phyloP scores from a whole-genome alignment of 1,284 basidiomycete genomes.

The Ceratobasidium sp. region DNA sequence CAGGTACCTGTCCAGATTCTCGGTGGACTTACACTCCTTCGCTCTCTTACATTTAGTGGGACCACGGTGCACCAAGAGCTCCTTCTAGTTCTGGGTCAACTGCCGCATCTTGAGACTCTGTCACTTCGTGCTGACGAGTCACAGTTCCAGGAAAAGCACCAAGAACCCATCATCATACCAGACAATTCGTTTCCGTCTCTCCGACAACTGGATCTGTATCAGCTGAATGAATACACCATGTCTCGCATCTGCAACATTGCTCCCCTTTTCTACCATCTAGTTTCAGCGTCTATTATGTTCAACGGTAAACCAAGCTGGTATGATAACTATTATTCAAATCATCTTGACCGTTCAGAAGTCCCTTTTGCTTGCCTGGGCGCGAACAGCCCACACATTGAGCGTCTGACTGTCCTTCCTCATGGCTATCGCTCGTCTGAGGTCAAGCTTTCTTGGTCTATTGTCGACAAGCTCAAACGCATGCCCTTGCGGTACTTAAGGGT shows the following conservation, averaged over 20 bases:
- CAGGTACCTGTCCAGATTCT: too few relatives aligned
- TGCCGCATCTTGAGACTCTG: not conserved
- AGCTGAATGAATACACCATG: not conserved
- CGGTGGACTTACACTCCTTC: not conserved
- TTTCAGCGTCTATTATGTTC: not conserved
- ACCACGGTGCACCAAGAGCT: not conserved
- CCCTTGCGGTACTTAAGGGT: not conserved
- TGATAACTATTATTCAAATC: not conserved
- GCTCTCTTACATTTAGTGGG: not conserved
- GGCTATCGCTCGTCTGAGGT: not conserved
- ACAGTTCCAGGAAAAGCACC: not conserved
- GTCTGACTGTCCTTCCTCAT: not conserved
- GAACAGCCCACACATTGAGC: not conserved
- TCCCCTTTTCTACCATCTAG: not conserved
- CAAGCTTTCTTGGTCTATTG: not conserved
- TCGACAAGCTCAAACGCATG: not conserved
- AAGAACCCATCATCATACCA: not conserved
- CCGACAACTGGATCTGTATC: not conserved
- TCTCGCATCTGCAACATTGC: not conserved
- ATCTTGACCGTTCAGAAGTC: not conserved
- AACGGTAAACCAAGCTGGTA: too few relatives aligned
- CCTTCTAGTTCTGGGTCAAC: not conserved
- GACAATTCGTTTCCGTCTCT: not conserved
- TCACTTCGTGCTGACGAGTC: not conserved
- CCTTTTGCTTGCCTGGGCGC: not conserved